Evolutionary conservation across 129 eudicot genomes (phyloP), one percentile per base, ranked within the genome.

Genomic region (Arctium lappa): DNA sequence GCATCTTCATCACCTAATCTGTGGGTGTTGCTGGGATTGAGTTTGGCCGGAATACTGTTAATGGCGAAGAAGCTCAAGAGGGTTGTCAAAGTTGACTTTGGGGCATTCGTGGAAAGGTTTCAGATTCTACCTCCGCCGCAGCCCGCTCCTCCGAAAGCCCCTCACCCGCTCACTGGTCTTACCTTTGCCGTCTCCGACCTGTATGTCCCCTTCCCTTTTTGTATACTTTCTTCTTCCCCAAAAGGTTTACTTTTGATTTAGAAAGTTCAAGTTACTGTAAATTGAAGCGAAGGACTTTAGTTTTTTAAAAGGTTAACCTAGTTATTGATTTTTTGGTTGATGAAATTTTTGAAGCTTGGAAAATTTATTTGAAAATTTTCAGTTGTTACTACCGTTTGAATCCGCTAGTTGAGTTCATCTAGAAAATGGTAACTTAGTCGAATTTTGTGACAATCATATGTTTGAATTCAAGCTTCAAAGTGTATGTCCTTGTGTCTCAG

Each of bases 71-170:
- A 89, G 89, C 83, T 95, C 22, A 93, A 90, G 88, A 89, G 81
- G 44, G 87, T 13, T 0, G 86, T 89, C 0, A 93, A 84, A 72
- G 86, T 78, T 36, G 98, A 95, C 79, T 95, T 95, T 77, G 99
- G 98, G 18, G 99, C 98, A 2, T 95, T 95, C 82, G 71, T 90
- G 4, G 74, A 89, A 74, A 81, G 83, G 72, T 85, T 96, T 65
- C 85, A 93, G 88, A 84, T 96, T 11, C 82, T 96, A 27, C 99
- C 99, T 8, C 99, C 99, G 46, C 99, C 99, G 76, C 98, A 90
- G 84, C 99, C 99, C 3, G 82, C 94, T 46, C 99, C 99, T 76
- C 99, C 99, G 8, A 96, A 96, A 80, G 99, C 99, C 30, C 98
- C 97, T 50, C 95, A 91, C 30, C 98, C 95, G 60, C 98, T 96